Evolutionary conservation across 768 basidiomycete species (phyloP).

Genomic region (Kwoniella mangroviensis): DNA sequence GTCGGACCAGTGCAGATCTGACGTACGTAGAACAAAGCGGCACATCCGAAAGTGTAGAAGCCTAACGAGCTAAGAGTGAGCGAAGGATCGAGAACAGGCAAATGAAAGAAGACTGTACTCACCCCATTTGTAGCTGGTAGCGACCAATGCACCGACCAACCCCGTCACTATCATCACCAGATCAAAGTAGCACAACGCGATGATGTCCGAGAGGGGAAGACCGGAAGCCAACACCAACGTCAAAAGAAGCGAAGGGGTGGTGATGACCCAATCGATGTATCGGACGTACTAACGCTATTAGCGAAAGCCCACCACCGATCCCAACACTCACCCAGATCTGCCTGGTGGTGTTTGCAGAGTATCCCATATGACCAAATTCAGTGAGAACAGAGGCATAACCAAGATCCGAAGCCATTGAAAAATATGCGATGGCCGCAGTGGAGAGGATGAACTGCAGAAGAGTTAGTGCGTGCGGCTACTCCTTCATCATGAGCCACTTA

Average conservation of each 20-base stretch:
- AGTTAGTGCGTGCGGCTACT: neutral
- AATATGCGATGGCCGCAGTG: constrained; percentile 63
- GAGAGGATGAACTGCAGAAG: constrained; percentile 59
- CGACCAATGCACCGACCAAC: constrained; percentile 65
- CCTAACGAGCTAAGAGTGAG: constrained; percentile 5
- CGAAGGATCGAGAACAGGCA: neutral
- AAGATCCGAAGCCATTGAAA: constrained; percentile 66
- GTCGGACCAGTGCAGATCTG: neutral
- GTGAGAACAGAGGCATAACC: constrained; percentile 62
- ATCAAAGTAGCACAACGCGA: constrained; percentile 62
- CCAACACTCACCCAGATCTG: constrained; percentile 58
- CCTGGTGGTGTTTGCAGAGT: constrained; percentile 58
- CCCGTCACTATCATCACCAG: constrained; percentile 61
- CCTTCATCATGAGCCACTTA: neutral
- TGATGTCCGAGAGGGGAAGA: constrained; percentile 63
- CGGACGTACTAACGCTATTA: constrained; percentile 28
- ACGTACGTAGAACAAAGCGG: constrained; percentile 60
- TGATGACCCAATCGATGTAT: constrained; percentile 64
- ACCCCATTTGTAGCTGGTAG: constrained; percentile 63
- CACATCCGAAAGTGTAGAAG: constrained; percentile 62
- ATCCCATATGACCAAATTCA: constrained; percentile 60
- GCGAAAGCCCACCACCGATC: neutral
- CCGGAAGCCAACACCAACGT: constrained; percentile 62
- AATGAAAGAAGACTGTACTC: neutral
- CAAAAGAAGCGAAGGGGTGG: constrained; percentile 64